These are phyloP conservation scores for Rhododendron mucronatum DNA, from an alignment of 148 eudicot genomes.

Conservation along the genomic window DNA sequence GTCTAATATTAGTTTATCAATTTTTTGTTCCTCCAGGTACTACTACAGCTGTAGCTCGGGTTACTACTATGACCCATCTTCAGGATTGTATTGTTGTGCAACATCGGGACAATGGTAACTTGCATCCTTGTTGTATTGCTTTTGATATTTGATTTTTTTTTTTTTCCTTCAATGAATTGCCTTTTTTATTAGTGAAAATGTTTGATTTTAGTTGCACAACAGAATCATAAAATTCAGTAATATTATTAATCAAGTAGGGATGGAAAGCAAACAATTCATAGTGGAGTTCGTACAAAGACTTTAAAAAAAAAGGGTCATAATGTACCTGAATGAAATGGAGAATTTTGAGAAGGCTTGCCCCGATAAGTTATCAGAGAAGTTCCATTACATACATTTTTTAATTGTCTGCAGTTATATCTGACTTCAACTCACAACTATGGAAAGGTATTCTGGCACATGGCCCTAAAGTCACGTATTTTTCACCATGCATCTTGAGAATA, in stretches of 20 bases:
- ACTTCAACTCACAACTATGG: neutral
- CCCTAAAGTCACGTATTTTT: neutral
- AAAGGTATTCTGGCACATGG: neutral
- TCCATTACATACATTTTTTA: neutral
- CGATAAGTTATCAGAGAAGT: neutral
- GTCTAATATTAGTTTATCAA: neutral
- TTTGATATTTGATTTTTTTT: neutral
- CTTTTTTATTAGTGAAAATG: neutral
- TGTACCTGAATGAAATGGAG: neutral
- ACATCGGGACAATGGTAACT: constrained; percentile 78
- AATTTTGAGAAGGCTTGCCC: neutral
- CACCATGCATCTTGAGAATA: neutral
- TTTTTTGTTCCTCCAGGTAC: constrained; percentile 44
- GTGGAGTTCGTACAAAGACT: neutral
- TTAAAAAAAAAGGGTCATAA: neutral
- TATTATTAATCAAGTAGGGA: neutral
- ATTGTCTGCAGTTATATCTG: neutral
- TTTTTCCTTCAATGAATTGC: neutral
- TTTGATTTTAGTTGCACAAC: neutral
- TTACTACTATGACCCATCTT: constrained; percentile 82
- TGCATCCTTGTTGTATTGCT: neutral
- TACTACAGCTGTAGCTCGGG: constrained; percentile 91
- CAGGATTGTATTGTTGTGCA: constrained; percentile 68
- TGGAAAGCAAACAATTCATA: neutral
- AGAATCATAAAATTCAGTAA: neutral